Percentiles rank a stretch among this genome's conserved stretches.
These are phyloP conservation scores for Claviceps spartinae DNA, from an alignment of 2,329 filamentous ascomycete species.

Conservation along the genomic window DNA sequence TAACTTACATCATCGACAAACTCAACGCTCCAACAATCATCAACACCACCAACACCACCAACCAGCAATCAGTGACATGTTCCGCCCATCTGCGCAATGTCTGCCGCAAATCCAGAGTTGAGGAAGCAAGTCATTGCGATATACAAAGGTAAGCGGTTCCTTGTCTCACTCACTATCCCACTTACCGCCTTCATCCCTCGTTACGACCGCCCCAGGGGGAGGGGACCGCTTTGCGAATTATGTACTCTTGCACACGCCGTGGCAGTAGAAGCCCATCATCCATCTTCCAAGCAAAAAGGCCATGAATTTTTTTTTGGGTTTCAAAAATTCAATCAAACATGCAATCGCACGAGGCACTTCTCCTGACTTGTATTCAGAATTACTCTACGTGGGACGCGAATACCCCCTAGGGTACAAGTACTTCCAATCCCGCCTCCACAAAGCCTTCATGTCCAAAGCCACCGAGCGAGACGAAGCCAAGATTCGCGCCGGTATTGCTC, in stretches of 20 bases:
- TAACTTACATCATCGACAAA: not conserved
- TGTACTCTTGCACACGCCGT: no score
- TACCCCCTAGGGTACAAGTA: constrained; percentile 76
- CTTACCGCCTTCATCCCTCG: not conserved
- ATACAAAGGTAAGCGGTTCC: constrained; percentile 60
- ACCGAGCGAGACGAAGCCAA: constrained; percentile 55
- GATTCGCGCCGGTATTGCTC: constrained; percentile 61
- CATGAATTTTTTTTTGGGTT: no score
- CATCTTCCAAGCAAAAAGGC: no score
- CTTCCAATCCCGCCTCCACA: constrained; percentile 69
- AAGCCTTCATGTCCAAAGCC: constrained; percentile 69
- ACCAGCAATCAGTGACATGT: not conserved
- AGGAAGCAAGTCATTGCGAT: constrained; percentile 68
- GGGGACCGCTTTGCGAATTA: no score
- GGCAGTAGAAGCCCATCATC: no score
- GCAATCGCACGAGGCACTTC: not conserved
- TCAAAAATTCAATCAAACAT: not conserved
- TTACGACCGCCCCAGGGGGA: not conserved
- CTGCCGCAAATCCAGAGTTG: constrained; percentile 38
- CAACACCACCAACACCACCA: not conserved
- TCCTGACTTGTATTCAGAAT: constrained; percentile 39
- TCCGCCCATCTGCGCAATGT: constrained; percentile 10
- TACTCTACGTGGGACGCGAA: constrained; percentile 70
- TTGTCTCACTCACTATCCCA: not conserved
- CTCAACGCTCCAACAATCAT: not conserved